Evolutionary conservation across 2,329 filamentous ascomycete species (phyloP), one percentile per base, ranked within the genome.

Genomic region (Zymoseptoria ardabiliae): DNA sequence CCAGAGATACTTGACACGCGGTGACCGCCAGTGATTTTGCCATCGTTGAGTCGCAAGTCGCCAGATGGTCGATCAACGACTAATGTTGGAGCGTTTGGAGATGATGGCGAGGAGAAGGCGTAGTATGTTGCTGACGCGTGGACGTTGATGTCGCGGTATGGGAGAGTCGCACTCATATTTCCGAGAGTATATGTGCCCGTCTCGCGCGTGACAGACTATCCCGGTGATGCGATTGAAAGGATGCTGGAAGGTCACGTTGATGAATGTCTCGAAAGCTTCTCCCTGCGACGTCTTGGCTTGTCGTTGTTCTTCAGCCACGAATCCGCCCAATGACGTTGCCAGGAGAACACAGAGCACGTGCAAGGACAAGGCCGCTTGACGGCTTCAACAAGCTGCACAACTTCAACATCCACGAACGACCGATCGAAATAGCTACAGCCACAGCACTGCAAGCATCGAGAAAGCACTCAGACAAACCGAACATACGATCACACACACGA

Each of bases 131-230:
- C 82, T 56, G 93, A 91, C 66, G 91, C 89, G 76, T 96, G 91
- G 74, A 99, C 86, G 75, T 97, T 99, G 80, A 97, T 95, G 80
- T 99, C 94, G 73, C 93, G 85, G 77, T 92, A 99, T 21, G 93
- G 94, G 58, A 87, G 78, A 57, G 77, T 74, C 58, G 75, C 73
- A 64, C 77, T 77, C 82, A 82, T 85, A 10, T 61, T 60, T 60
- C 20, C 19, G 11, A 35, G 35, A n/a, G 17, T n/a, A 17, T n/a
- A 7, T n/a, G n/a, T n/a, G 35, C 35, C 35, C 17, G 35, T 45
- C 35, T 17, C 17, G 35, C 35, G 35, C 35, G 35, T 35, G 19
- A 22, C 21, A 19, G 50, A 35, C 11, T 19, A 50, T 41, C 41
- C 51, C 48, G 22, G 21, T 25, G 53, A 19, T 28, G 45, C 21